Evolutionary conservation across 2,329 filamentous ascomycete species (phyloP).

Genomic region (Paramyrothecium sp.): DNA sequence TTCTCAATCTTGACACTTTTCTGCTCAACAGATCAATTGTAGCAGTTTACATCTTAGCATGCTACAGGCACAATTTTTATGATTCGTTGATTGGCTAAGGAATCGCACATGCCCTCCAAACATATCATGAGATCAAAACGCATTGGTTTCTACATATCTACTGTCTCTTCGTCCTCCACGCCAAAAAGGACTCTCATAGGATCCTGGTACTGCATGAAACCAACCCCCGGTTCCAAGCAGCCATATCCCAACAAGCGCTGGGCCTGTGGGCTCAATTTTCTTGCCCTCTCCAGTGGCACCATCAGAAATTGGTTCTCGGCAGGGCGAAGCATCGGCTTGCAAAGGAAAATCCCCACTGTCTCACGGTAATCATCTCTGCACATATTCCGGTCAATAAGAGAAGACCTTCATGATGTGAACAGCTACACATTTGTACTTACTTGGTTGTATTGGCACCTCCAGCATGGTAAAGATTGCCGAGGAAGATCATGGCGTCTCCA

Average conservation of each 20-base stretch:
- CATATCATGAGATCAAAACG: too few relatives aligned
- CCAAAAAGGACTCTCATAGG: slow-evolving; percentile 34
- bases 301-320: slow-evolving; percentile 32
- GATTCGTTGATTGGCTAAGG: too few relatives aligned
- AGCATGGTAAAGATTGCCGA: slow-evolving; percentile 38
- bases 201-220: slow-evolving; percentile 33
- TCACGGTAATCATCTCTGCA: slow-evolving; percentile 23
- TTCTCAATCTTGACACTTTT: too few relatives aligned
- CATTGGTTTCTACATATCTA: slow-evolving; percentile 11
- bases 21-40: too few relatives aligned
- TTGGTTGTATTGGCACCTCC: slow-evolving; percentile 34
- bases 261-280: slow-evolving; percentile 27
- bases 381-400: not conserved
- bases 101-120: too few relatives aligned
- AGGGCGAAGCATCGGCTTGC: slow-evolving; percentile 28
- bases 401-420: too few relatives aligned
- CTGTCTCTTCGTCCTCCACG: slow-evolving; percentile 32
- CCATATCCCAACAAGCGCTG: slow-evolving; percentile 31
- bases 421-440: slow-evolving; percentile 3
- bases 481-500: slow-evolving; percentile 36
- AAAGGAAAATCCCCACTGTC: slow-evolving; percentile 32
- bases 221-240: slow-evolving; percentile 28
- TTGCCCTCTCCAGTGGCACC: slow-evolving; percentile 24
- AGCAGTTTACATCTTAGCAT: too few relatives aligned
- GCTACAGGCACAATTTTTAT: too few relatives aligned